phyloP scores from a whole-genome alignment of 2,329 filamentous ascomycete genomes.

The Neonectria sp. region DNA sequence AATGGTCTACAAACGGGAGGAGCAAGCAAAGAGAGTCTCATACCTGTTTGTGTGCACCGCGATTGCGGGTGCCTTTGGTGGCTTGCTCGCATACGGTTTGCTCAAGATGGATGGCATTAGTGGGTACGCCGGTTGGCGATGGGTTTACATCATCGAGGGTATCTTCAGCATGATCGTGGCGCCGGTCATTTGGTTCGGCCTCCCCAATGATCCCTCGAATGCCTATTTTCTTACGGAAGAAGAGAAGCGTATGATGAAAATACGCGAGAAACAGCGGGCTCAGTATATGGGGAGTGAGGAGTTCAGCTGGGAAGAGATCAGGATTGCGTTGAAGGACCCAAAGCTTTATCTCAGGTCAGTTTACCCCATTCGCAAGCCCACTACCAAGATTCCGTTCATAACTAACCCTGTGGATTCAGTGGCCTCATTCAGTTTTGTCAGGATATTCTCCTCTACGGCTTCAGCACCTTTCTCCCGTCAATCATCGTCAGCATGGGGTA shows the following conservation, averaged over 20 bases:
- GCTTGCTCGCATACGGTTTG: conserved; percentile 63
- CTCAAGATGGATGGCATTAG: conserved; percentile 62
- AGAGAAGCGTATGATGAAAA: conserved; percentile 21
- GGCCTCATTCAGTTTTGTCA: conserved; percentile 66
- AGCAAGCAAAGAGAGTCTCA: conserved; percentile 68
- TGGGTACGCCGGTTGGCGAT: conserved; percentile 63
- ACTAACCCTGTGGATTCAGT: conserved; percentile 19
- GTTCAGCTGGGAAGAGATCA: conserved; percentile 66
- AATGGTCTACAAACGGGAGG: conserved; percentile 60
- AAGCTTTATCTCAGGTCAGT: conserved; percentile 65
- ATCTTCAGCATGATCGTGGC: conserved; percentile 12
- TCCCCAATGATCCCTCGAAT: conserved; percentile 19
- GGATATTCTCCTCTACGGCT: conserved; percentile 69
- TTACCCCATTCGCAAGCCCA: no score
- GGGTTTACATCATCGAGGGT: conserved; percentile 67
- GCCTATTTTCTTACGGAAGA: conserved; percentile 22
- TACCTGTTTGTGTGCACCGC: conserved; percentile 66
- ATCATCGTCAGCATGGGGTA: conserved; percentile 69
- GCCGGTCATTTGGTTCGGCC: conserved; percentile 22
- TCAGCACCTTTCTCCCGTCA: conserved; percentile 70
- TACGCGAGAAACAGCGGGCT: conserved; percentile 18
- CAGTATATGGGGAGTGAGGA: conserved; percentile 63
- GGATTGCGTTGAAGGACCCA: conserved; percentile 62
- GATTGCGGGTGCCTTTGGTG: conserved; percentile 59
- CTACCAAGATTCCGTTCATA: neutral